Percentiles rank a stretch among this genome's conserved stretches.
Conservation (phyloP, 2,329 filamentous ascomycete species). For the Calonectria pauciramosa region DNA sequence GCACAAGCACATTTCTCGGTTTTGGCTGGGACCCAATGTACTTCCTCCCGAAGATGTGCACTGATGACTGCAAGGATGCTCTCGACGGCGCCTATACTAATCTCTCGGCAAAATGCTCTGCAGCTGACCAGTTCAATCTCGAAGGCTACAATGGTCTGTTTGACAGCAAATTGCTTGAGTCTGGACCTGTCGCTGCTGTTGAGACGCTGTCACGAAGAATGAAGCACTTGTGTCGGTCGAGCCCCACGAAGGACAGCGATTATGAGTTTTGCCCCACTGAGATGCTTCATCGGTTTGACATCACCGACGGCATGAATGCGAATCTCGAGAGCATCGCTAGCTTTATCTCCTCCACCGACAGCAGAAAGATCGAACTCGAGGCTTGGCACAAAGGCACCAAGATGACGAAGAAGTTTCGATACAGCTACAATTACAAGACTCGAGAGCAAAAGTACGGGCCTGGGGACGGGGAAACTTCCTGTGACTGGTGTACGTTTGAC, state of each 20-base stretch:
- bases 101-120: slow-evolving; percentile 2
- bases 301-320: background rate
- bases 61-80: background rate
- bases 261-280: slow-evolving; percentile 5
- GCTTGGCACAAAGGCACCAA: background rate
- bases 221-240: slow-evolving; percentile 4
- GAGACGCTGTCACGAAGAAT: slow-evolving; percentile 1
- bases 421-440: slow-evolving; percentile 1
- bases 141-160: slow-evolving; percentile 10
- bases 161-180: background rate
- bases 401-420: background rate
- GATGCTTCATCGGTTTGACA: slow-evolving; percentile 6
- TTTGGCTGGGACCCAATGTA: slow-evolving; percentile 8
- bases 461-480: slow-evolving; percentile 7
- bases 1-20: background rate
- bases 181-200: slow-evolving; percentile 2
- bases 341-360: background rate
- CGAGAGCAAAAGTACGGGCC: slow-evolving; percentile 6
- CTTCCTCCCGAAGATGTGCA: slow-evolving; percentile 8
- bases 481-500: slow-evolving; percentile 15
- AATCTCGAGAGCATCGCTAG: background rate
- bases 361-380: background rate
- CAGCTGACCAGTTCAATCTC: background rate
- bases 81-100: background rate
- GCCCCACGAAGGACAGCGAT: slow-evolving; percentile 1